Evolutionary conservation across 345 rosid species (phyloP), one percentile per base, ranked within the genome.

Genomic region (Punica granatum): DNA sequence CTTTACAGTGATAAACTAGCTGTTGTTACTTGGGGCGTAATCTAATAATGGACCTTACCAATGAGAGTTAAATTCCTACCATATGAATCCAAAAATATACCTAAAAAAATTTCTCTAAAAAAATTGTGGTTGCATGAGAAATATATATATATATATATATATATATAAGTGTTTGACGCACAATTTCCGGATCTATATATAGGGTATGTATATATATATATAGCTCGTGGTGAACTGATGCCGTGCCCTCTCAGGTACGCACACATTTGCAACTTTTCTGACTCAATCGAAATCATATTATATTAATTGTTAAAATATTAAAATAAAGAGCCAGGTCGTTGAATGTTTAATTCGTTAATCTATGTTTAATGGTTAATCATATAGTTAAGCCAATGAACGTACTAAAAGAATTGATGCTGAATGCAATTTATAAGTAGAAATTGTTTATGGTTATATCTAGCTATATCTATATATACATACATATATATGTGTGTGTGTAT

Each of bases 171-270:
- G 21, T 44, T 44, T 44, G 3, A 16, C 49, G 15, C 19, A 44
- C 3, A 44, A 44, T 8, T 44, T 44, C 6, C 49, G 19, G 49
- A 16, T 44, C 19, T 44, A 11, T 37, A 11, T 44, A 44, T 44
- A 44, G 49, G 49, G 49, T 18, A 13, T 44, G 41, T 11, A 37
- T 37, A 11, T 11, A 37, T 5, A 5, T 37, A 37, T n/a, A n/a
- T n/a, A 37, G 49, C 49, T 21, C 13, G 31, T 25, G 59, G 23
- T 53, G 59, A 53, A 53, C 21, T 25, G 3, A 6, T 59, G 71
- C 64, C 71, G 71, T 68, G 71, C 71, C 71, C 37, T 44, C 54
- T 33, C 64, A 28, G 35, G 36, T 30, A 58, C 64, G 71, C 23
- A 37, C 71, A 41, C 26, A 1, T 4, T 3, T 26, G 2, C 6